Evolutionary conservation across 257 asterid species (phyloP).

Genomic region (Solanum pinnatisectum): DNA sequence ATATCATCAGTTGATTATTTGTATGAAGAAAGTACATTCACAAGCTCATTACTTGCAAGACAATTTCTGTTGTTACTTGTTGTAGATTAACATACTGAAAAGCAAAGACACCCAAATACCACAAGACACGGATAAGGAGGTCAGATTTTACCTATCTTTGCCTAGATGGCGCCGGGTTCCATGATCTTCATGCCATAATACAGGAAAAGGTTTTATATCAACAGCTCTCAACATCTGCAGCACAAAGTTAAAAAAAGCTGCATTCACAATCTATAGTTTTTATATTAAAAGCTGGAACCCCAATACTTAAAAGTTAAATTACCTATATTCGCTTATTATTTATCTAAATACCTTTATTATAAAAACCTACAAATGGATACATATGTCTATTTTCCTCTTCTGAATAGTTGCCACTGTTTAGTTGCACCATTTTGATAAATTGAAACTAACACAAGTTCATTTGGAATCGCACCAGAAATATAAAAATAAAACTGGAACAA

Average conservation of each 20-base stretch:
- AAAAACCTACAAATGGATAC: neutral
- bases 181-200: constrained; percentile 85
- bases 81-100: neutral
- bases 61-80: neutral
- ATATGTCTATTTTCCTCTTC: neutral
- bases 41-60: neutral
- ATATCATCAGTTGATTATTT: neutral
- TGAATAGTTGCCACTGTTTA: neutral
- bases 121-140: neutral
- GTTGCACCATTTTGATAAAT: neutral
- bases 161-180: constrained; percentile 52
- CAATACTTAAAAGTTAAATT: neutral
- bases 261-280: neutral
- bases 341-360: neutral
- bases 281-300: neutral
- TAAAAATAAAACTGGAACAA: neutral
- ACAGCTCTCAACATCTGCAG: constrained; percentile 50
- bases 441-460: neutral
- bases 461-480: neutral
- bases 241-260: constrained; percentile 1
- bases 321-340: neutral
- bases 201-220: constrained; percentile 74
- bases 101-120: neutral
- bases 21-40: neutral
- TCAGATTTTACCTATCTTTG: constrained; percentile 50